Evolutionary conservation across 164 flowering plant genomes (phyloP), one percentile per base, ranked within the genome.

Genomic region (Tetracentron sinense): DNA sequence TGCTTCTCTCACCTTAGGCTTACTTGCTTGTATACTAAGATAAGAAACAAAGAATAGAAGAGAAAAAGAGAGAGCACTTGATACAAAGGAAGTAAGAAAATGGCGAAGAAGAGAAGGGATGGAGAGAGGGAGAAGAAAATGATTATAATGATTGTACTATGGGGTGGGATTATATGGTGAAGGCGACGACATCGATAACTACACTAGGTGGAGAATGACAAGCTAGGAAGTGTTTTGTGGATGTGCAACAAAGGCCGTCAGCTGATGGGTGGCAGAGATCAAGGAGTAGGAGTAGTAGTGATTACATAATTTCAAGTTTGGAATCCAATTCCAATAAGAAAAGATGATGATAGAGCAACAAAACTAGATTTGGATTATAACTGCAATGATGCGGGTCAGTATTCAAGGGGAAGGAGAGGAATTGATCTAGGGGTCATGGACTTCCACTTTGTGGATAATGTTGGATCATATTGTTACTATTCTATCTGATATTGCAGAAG

Each of bases 181-280:
- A 68, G 55, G 75, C 60, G 49, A 67, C 59, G 20, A 58, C 58
- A 21, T n/a, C 49, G 20, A 35, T 23, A 14, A 62, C 58, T 1
- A 50, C 56, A 16, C 28, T 75, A 17, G 58, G 61, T 46, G 74
- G 70, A 12, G 69, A 44, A 6, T 67, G 69, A 27, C 62, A 72
- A 23, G 72, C 71, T 4, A 56, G 79, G 42, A 77, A 75, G 61
- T 69, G 79, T 1, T 81, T 61, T 31, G 79, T 81, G 22, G 85
- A 81, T 16, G 85, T 81, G 29, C 69, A 81, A 42, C 85, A 81
- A 49, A 44, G 82, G 68, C 81, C 82, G 0, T 81, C 85, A 1
- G 85, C 0, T 58, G 82, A 25, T 81, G 84, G 82, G 84, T 81
- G 58, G 83, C 83, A 0, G 83, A 80, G 74, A 81, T 78, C 21